Evolutionary conservation across 495 filamentous ascomycete species (phyloP).

Genomic region (Aspergillus heteromorphus): DNA sequence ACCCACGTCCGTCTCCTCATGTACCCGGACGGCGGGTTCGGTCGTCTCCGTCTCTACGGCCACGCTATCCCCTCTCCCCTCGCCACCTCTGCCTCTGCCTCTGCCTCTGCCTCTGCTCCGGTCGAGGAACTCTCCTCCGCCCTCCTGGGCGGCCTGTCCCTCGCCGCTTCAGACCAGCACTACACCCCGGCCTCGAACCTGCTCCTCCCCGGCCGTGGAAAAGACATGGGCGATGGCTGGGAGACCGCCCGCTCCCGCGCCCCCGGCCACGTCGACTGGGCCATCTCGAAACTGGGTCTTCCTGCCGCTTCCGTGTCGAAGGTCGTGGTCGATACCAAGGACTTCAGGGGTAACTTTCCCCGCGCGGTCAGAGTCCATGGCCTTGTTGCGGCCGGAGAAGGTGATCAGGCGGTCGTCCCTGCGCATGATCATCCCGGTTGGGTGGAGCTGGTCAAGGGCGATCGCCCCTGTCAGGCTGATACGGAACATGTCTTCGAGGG

Average conservation of each 20-base stretch:
- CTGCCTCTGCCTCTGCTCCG: slow-evolving; percentile 25
- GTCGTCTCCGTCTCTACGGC: slow-evolving; percentile 77
- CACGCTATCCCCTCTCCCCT: slow-evolving; percentile 50
- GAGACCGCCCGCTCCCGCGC: slow-evolving; percentile 78
- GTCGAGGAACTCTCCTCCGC: slow-evolving; percentile 81
- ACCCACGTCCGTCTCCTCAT: slow-evolving; percentile 84
- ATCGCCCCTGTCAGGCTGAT: slow-evolving; percentile 68
- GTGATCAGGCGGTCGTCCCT: slow-evolving; percentile 48
- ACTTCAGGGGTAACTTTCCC: slow-evolving; percentile 88
- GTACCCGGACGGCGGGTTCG: slow-evolving; percentile 95
- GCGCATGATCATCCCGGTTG: slow-evolving; percentile 59
- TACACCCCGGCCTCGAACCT: slow-evolving; percentile 81
- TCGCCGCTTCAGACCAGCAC: slow-evolving; percentile 78
- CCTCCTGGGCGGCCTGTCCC: slow-evolving; percentile 71
- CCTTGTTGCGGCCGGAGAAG: slow-evolving; percentile 55
- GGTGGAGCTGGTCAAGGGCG: slow-evolving; percentile 60
- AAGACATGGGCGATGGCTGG: slow-evolving; percentile 95
- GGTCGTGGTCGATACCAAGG: slow-evolving; percentile 80
- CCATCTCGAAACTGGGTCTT: slow-evolving; percentile 70
- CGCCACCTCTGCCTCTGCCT: slow-evolving; percentile 1
- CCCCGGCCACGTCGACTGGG: slow-evolving; percentile 80
- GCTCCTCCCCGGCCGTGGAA: slow-evolving; percentile 76
- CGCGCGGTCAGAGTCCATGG: slow-evolving; percentile 58
- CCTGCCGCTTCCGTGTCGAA: slow-evolving; percentile 66
- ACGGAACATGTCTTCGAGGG: slow-evolving; percentile 69